Evolutionary conservation across 176 grass and related monocot genomes (phyloP).

Genomic region (Raddia distichophylla): DNA sequence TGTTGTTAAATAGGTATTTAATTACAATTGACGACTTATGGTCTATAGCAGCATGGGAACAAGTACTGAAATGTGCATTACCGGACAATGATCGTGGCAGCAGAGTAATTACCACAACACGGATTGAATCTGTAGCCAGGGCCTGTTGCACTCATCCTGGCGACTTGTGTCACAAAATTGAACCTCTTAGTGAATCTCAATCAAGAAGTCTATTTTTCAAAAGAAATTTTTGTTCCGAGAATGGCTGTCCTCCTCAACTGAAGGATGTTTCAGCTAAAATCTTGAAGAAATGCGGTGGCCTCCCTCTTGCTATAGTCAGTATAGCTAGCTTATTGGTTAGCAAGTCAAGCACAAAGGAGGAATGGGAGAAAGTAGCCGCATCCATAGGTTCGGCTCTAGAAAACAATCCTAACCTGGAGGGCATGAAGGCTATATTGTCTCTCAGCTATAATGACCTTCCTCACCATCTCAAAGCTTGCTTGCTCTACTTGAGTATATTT

Average conservation of each 20-base stretch:
- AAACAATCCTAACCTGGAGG: not conserved
- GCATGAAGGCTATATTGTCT: no score
- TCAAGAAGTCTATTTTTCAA: conserved; percentile 10
- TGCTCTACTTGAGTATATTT: no score
- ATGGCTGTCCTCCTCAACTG: not conserved
- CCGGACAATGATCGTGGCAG: conserved; percentile 1
- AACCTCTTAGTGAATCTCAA: not conserved
- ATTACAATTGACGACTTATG: conserved; percentile 23
- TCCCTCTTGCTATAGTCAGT: not conserved
- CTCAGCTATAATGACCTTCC: conserved; percentile 26
- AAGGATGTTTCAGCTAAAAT: not conserved
- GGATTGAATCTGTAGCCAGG: conserved; percentile 1
- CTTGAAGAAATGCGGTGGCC: not conserved
- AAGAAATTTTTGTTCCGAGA: not conserved
- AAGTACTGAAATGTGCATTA: not conserved
- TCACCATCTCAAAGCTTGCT: conserved; percentile 3
- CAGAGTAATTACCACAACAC: conserved; percentile 13
- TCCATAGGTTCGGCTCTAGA: not conserved
- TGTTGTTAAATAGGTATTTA: not conserved
- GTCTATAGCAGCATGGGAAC: not conserved
- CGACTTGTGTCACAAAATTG: not conserved
- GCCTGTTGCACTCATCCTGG: not conserved
- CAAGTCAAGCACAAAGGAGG: not conserved
- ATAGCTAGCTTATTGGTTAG: conserved; percentile 20
- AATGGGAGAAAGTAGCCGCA: conserved; percentile 7